Percentiles rank a stretch among this genome's conserved stretches.
Conservation (phyloP, 495 filamentous ascomycete genomes). For the Tuber umbilicatum region DNA sequence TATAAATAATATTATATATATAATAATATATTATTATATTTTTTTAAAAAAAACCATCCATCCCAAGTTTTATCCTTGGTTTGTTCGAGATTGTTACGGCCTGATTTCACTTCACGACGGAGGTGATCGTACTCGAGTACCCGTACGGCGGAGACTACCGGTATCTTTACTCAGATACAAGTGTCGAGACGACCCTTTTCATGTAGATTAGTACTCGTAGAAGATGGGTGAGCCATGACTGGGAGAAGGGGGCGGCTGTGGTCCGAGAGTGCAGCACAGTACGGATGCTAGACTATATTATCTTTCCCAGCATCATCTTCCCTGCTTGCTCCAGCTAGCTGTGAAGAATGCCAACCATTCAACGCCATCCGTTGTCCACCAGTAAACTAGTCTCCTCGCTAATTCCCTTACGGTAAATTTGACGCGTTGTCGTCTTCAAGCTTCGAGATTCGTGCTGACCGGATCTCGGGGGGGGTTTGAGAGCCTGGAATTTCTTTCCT, state of each 20-base stretch:
- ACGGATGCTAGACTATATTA: too few relatives aligned
- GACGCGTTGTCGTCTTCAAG: background rate
- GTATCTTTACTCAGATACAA: background rate
- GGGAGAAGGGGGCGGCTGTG: conserved; percentile 12
- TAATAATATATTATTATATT: too few relatives aligned
- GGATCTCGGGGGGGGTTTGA: conserved; percentile 1
- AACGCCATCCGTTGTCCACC: background rate
- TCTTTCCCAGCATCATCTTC: background rate
- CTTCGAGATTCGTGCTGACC: background rate
- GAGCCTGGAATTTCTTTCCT: conserved; percentile 19
- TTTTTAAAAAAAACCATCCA: background rate
- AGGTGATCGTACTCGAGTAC: too few relatives aligned
- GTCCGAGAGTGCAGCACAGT: conserved; percentile 12
- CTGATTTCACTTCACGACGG: background rate
- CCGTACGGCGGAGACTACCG: background rate
- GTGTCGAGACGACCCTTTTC: background rate
- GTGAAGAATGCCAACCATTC: background rate
- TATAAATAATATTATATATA: too few relatives aligned
- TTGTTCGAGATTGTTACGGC: background rate
- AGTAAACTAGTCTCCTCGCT: background rate
- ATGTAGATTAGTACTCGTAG: background rate
- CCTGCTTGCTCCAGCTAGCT: background rate
- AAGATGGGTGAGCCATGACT: background rate
- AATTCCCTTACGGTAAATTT: background rate
- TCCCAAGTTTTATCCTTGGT: background rate